A percentile compares a stretch with the other conserved stretches of the same genome.
Conservation (phyloP, 805 yeast species). For the Nematodospora valgi region DNA sequence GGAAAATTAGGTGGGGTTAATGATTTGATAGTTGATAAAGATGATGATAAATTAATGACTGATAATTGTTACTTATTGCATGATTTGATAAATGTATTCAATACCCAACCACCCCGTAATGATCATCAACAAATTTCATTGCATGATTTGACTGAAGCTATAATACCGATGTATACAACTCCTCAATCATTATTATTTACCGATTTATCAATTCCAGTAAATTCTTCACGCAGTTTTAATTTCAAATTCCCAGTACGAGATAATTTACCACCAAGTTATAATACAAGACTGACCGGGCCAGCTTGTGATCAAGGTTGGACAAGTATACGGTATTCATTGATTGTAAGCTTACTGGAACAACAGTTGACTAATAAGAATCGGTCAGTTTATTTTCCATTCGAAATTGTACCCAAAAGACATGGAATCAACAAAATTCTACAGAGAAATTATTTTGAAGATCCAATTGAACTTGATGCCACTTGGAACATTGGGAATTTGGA, state of each 20-base stretch:
- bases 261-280: constrained; percentile 38
- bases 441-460: constrained; percentile 22
- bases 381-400: constrained; percentile 35
- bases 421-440: constrained; percentile 28
- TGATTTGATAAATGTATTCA: constrained; percentile 32
- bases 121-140: constrained; percentile 12
- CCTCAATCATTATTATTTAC: constrained; percentile 37
- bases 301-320: constrained; percentile 37
- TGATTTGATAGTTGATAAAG: constrained; percentile 24
- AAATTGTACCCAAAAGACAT: constrained; percentile 20
- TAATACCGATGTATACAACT: constrained; percentile 40
- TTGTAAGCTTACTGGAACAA: constrained; percentile 29
- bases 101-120: constrained; percentile 15
- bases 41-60: constrained; percentile 12
- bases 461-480: constrained; percentile 20
- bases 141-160: constrained; percentile 26
- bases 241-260: constrained; percentile 21
- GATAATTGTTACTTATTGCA: constrained; percentile 22
- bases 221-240: constrained; percentile 15
- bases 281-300: constrained; percentile 38
- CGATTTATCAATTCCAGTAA: constrained; percentile 21
- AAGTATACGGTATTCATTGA: constrained; percentile 34
- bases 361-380: constrained; percentile 2
- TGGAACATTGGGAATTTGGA: constrained; percentile 22
- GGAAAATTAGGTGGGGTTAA: constrained; percentile 36